phyloP scores from a whole-genome alignment of 2,329 filamentous ascomycete species.

The Mycocentrospora acerina region DNA sequence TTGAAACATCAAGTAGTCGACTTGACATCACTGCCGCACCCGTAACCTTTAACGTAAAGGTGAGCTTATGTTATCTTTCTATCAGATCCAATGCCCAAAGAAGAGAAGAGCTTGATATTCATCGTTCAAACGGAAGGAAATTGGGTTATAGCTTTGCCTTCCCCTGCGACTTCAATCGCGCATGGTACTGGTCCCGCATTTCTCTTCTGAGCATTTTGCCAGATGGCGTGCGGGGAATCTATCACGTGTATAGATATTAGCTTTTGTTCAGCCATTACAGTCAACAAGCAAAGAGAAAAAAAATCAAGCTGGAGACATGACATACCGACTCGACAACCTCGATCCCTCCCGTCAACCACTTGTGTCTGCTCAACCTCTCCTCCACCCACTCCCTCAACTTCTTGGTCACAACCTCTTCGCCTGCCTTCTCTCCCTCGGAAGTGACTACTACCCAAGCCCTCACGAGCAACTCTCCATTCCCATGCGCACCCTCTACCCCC shows the following conservation, averaged over 20 bases:
- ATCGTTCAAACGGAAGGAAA: too few relatives aligned
- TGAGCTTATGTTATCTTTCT: too few relatives aligned
- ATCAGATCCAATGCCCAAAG: too few relatives aligned
- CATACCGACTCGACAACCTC: conserved; percentile 31
- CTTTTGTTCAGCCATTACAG: neutral
- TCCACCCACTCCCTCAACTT: conserved; percentile 28
- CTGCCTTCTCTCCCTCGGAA: conserved; percentile 12
- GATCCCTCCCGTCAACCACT: conserved; percentile 34
- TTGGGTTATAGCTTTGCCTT: conserved; percentile 26
- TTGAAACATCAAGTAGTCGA: too few relatives aligned
- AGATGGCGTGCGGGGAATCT: conserved; percentile 31
- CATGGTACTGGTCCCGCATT: conserved; percentile 32
- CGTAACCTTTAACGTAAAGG: too few relatives aligned
- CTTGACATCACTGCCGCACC: too few relatives aligned
- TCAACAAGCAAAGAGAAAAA: neutral
- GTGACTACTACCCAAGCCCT: conserved; percentile 34
- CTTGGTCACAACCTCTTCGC: conserved; percentile 13
- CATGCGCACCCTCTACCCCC: conserved; percentile 31
- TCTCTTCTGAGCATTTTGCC: conserved; percentile 35
- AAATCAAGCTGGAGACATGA: too few relatives aligned
- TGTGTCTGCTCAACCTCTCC: conserved; percentile 26
- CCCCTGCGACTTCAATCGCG: conserved; percentile 16
- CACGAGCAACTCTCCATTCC: conserved; percentile 33
- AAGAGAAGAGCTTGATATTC: too few relatives aligned
- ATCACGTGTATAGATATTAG: neutral